Evolutionary conservation across 2,329 filamentous ascomycete genomes (phyloP).

Genomic region (Myriosclerotinia scirpicola): DNA sequence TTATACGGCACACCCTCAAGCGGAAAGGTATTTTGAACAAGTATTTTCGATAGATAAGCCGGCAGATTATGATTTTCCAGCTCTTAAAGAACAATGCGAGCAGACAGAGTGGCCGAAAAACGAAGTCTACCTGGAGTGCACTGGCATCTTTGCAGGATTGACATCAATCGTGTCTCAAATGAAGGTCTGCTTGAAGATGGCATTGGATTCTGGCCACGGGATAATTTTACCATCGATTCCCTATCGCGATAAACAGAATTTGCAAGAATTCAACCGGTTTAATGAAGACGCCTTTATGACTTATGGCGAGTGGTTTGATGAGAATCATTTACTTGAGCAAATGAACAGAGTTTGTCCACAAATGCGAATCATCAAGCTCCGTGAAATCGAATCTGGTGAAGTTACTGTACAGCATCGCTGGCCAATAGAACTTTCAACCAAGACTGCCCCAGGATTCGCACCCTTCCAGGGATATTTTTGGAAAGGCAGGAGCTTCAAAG

Average conservation of each 20-base stretch:
- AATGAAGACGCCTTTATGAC: slow-evolving; percentile 39
- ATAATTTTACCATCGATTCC: slow-evolving; percentile 42
- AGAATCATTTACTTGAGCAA: slow-evolving; percentile 35
- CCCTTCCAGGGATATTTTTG: slow-evolving; percentile 25
- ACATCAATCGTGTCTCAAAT: slow-evolving; percentile 42
- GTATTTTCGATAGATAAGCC: slow-evolving; percentile 36
- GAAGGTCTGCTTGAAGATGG: slow-evolving; percentile 43
- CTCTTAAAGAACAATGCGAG: slow-evolving; percentile 35
- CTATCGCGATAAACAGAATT: slow-evolving; percentile 38
- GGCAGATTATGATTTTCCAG: slow-evolving; percentile 33
- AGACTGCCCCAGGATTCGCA: slow-evolving; percentile 35
- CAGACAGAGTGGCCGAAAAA: slow-evolving; percentile 30
- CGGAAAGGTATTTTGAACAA: slow-evolving; percentile 39
- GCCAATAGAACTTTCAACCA: slow-evolving; percentile 30
- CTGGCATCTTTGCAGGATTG: slow-evolving; percentile 40
- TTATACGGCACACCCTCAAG: slow-evolving; percentile 10
- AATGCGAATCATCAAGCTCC: slow-evolving; percentile 40
- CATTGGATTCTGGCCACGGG: slow-evolving; percentile 39
- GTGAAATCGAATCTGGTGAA: slow-evolving; percentile 29
- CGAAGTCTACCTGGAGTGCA: slow-evolving; percentile 41
- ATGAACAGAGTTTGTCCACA: slow-evolving; percentile 38
- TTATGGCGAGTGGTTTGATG: slow-evolving; percentile 43
- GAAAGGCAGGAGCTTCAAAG: slow-evolving; percentile 29
- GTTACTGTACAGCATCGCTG: slow-evolving; percentile 35
- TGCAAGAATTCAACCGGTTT: slow-evolving; percentile 40